These are phyloP conservation scores for Ustilago nuda DNA, from an alignment of 1,284 basidiomycete genomes.

Conservation along the genomic window DNA sequence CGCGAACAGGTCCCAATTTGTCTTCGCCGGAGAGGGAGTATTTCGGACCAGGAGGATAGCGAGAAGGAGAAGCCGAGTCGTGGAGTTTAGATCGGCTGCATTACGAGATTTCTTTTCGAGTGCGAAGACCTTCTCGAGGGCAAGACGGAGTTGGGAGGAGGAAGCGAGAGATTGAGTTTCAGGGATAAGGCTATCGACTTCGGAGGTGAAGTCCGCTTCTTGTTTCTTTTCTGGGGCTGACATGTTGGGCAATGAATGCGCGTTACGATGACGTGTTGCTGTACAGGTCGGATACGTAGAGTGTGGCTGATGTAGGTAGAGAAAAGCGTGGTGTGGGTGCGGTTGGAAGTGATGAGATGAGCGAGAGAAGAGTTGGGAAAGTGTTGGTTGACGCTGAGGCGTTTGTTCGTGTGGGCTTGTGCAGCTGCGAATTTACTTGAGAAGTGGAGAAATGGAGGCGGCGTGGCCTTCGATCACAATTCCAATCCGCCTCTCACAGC, in stretches of 20 bases:
- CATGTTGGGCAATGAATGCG: slow-evolving; percentile 12
- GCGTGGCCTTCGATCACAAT: slow-evolving; percentile 56
- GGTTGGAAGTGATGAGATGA: background rate
- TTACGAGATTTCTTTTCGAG: slow-evolving; percentile 98
- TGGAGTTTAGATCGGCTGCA: slow-evolving; percentile 91
- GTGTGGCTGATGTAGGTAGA: background rate
- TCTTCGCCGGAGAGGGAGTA: slow-evolving; percentile 39
- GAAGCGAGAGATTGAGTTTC: slow-evolving; percentile 73
- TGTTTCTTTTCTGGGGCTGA: slow-evolving; percentile 71
- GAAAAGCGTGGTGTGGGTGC: background rate
- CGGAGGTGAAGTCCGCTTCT: slow-evolving; percentile 73
- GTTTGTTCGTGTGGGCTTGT: slow-evolving; percentile 27
- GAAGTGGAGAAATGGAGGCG: slow-evolving; percentile 32
- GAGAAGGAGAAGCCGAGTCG: slow-evolving; percentile 83
- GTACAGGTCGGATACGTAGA: background rate
- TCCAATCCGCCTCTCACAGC: background rate
- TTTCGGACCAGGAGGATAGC: slow-evolving; percentile 71
- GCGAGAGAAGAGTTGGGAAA: background rate
- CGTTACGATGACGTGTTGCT: background rate
- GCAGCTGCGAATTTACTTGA: slow-evolving; percentile 4
- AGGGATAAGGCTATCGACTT: slow-evolving; percentile 72
- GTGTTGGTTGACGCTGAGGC: background rate
- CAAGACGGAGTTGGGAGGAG: slow-evolving; percentile 83
- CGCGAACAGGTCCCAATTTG: slow-evolving; percentile 55
- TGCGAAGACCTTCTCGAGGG: slow-evolving; percentile 86